Evolutionary conservation across 176 grass and related monocot species (phyloP), one percentile per base, ranked within the genome.

Genomic region (Puya raimondii): DNA sequence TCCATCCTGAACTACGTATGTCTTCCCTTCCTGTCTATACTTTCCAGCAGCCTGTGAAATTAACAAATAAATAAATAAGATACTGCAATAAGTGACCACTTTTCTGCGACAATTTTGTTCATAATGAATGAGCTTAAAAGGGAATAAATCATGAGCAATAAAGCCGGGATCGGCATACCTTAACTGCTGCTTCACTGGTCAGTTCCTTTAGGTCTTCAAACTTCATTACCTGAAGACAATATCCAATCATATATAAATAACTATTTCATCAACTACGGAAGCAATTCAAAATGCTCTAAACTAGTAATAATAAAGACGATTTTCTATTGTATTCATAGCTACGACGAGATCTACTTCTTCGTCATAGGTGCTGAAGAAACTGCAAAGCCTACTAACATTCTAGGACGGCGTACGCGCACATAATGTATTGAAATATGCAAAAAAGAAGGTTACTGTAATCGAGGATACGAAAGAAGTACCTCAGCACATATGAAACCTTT

Each of bases 141-240:
- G 11, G 23, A 23, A 47, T 49, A 74, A 74, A 57, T 53, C 23
- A 63, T 51, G 63, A 65, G 20, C 49, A 21, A 50, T 8, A 48
- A 8, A 57, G 48, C 63, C 4, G 10, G 12, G 23, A 51, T 67
- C 7, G 29, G 22, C 14, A 25, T 85, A 92, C 94, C 89, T 97
- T 97, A 4, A 99, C 89, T 72, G 89, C 94, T 71, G 89, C 23
- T 92, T 99, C 94, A 72, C 58, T 84, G 64, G 67, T 82, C 64
- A 99, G 72, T 63, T 99, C 94, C 79, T 97, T 97, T 50, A 97
- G 79, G 80, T 97, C 94, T 9, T 97, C 89, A 76, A 92, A 97
- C 71, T 97, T 97, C 94, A 97, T 97, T 64, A 97, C 94, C 94
- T 97, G 72, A 69, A 56, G 16, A 22, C 65, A 79, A 51, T 67